phyloP scores from a whole-genome alignment of 352 stramenopile species.

The Globisporangium orthogonon region DNA sequence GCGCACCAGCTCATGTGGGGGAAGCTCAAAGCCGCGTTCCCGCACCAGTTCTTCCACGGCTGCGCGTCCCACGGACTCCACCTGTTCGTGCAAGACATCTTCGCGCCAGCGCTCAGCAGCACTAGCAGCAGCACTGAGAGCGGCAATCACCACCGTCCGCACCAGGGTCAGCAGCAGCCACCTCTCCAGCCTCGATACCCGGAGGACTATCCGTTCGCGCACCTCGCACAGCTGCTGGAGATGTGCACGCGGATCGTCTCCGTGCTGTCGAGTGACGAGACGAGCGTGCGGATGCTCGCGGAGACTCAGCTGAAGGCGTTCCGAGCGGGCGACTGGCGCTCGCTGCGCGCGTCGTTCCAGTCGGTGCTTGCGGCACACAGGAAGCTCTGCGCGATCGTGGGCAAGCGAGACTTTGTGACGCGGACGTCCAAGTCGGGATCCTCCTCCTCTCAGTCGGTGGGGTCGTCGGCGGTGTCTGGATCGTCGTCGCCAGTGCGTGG shows the following conservation, averaged over 20 bases:
- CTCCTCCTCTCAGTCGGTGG: neutral
- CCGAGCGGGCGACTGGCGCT: conserved; percentile 7
- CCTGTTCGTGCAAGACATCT: conserved; percentile 21
- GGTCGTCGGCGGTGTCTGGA: neutral
- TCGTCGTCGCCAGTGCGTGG: neutral
- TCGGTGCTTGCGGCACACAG: conserved; percentile 10
- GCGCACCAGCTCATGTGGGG: conserved; percentile 16
- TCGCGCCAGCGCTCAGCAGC: neutral
- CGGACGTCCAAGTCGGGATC: too few relatives aligned
- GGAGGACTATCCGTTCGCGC: conserved; percentile 11
- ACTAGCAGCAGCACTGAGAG: neutral
- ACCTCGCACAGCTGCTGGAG: conserved; percentile 10
- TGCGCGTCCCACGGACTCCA: conserved; percentile 20
- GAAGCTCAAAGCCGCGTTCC: conserved; percentile 16
- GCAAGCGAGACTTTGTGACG: conserved; percentile 2
- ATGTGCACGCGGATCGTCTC: conserved; percentile 13
- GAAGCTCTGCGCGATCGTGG: conserved; percentile 6
- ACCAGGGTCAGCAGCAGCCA: neutral
- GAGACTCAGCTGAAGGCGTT: neutral
- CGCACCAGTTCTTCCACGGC: conserved; percentile 21
- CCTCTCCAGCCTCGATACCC: neutral
- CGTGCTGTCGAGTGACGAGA: conserved; percentile 9
- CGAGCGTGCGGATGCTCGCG: neutral
- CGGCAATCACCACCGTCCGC: neutral
- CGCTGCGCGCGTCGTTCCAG: conserved; percentile 15